Evolutionary conservation across 2,329 filamentous ascomycete genomes (phyloP), one percentile per base, ranked within the genome.

Genomic region (Aspergillus sojae): DNA sequence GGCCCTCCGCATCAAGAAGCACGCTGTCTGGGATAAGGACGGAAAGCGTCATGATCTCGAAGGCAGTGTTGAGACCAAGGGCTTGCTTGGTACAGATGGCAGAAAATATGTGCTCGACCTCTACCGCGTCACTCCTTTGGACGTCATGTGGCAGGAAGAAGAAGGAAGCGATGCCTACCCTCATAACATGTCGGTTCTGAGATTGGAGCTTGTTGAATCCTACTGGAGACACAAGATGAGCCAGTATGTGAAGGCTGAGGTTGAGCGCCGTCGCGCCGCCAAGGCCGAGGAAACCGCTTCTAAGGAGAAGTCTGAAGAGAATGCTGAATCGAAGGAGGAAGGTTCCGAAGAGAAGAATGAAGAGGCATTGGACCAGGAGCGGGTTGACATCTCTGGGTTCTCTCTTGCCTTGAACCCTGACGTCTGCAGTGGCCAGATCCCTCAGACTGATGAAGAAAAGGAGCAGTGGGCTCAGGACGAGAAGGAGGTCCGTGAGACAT

Each of bases 1-100:
- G 80, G 88, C 93, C 3, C 86, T 98, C 72, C 91, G 91, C 70
- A 91, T 97, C 63, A 98, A 98, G 86, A 91, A 91, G 80, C 95
- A 99, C 77, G 85, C 93, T 52, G 96, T 99, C 4, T 99, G 95
- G 95, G 95, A 99, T 79, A 98, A 98, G 84, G 92, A 97, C 71
- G 88, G 89, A 69, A 91, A 93, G 79, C 88, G 91, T 65, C 93
- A 97, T 72, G 93, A 97, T 66, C 85, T 99, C 4, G 94, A 98
- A 78, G 93, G 92, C 46, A 98, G 94, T 72, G 94, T 99, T 16
- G 95, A 99, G 80, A 99, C 95, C 59, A 99, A 99, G 83, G 95
- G 95, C 59, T 84, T 99, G n/a, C 84, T 99, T 71, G 95, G 95
- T 55, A 99, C 95, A 1, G 95, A 99, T 74, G 95, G 94, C 43